A percentile compares a stretch with the other conserved stretches of the same genome.
Evolutionary conservation across 2,329 filamentous ascomycete genomes (phyloP).

Genomic region (Cladophialophora exuberans): DNA sequence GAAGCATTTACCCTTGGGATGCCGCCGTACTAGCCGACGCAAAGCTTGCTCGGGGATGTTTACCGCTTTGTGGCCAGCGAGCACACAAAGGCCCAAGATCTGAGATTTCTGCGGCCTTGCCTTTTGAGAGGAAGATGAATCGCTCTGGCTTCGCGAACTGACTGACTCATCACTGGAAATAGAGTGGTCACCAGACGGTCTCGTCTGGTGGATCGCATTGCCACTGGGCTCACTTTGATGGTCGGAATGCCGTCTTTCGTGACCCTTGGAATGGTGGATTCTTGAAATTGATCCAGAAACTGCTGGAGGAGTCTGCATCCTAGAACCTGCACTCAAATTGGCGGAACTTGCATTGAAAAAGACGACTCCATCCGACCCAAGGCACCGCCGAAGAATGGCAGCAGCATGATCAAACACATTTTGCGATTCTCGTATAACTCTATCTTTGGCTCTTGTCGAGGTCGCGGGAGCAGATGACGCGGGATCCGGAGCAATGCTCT

Average conservation of each 20-base stretch:
- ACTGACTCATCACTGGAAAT: conserved; percentile 10
- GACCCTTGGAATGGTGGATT: conserved; percentile 17
- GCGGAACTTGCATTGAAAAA: conserved; percentile 37
- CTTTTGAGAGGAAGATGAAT: conserved; percentile 11
- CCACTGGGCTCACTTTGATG: background rate
- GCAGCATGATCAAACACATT: conserved; percentile 50
- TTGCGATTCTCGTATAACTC: conserved; percentile 9
- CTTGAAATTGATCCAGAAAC: conserved; percentile 5
- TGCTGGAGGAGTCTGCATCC: conserved; percentile 11
- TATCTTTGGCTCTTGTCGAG: conserved; percentile 1
- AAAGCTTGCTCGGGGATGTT: conserved; percentile 47
- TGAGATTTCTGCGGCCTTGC: conserved; percentile 36
- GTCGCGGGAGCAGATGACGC: background rate
- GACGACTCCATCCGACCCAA: conserved; percentile 46
- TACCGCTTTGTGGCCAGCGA: conserved; percentile 15
- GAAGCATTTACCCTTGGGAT: conserved; percentile 58
- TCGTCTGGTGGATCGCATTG: background rate
- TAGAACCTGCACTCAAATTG: conserved; percentile 25
- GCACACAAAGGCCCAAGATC: conserved; percentile 15
- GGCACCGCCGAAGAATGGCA: conserved; percentile 46
- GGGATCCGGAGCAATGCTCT: background rate
- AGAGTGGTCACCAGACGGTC: background rate
- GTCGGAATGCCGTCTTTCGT: background rate
- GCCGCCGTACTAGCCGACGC: conserved; percentile 46
- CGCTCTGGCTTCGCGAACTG: conserved; percentile 10